Percentiles rank a stretch among this genome's conserved stretches.
Conservation (phyloP, 495 filamentous ascomycete species). For the Antarctomyces pellizariae region DNA sequence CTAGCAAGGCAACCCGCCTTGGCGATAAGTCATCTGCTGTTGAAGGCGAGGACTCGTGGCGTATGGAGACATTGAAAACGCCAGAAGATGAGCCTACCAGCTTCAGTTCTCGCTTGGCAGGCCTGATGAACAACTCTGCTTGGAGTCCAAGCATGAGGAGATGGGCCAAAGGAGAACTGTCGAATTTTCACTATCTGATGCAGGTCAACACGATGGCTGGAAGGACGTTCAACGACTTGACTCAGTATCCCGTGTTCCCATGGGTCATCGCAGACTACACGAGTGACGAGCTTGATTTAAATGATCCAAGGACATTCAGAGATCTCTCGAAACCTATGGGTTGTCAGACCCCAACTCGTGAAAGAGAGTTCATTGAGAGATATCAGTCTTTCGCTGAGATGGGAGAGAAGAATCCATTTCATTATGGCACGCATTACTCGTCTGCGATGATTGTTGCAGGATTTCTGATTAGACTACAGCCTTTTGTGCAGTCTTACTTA, state of each 20-base stretch:
- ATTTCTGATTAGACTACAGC: conserved; percentile 83
- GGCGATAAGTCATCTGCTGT: conserved; percentile 22
- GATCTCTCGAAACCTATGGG: conserved; percentile 95
- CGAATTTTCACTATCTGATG: conserved; percentile 98
- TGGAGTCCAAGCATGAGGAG: conserved; percentile 68
- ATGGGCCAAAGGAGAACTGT: conserved; percentile 87
- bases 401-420: conserved; percentile 67
- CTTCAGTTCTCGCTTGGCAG: conserved; percentile 80
- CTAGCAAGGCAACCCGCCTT: conserved; percentile 56
- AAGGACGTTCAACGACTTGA: conserved; percentile 91
- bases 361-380: conserved; percentile 53
- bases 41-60: conserved; percentile 54
- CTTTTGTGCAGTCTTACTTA: conserved; percentile 91
- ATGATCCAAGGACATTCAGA: conserved; percentile 61
- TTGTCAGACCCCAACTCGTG: conserved; percentile 54
- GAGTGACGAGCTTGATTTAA: conserved; percentile 79
- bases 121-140: conserved; percentile 57
- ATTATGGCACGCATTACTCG: conserved; percentile 96
- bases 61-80: conserved; percentile 62
- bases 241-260: conserved; percentile 94
- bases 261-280: conserved; percentile 95
- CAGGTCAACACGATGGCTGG: conserved; percentile 93
- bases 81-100: conserved; percentile 53
- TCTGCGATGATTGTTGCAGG: conserved; percentile 97
- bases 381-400: conserved; percentile 83